phyloP scores from a whole-genome alignment of 345 rosid genomes.

The Arabis alpina region DNA sequence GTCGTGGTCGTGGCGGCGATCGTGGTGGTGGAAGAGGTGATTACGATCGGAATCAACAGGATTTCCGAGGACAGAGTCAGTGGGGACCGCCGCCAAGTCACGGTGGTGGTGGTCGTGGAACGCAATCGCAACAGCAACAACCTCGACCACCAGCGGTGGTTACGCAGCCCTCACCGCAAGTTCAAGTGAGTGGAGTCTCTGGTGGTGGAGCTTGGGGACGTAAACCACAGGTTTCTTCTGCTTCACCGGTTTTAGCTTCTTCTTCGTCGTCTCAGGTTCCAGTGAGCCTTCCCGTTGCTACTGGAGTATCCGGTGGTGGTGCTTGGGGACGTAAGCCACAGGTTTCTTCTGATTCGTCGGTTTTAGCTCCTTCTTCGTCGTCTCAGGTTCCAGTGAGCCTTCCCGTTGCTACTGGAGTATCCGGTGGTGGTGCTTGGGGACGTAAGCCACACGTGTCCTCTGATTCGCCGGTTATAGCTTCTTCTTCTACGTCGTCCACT shows the following conservation, averaged over 20 bases:
- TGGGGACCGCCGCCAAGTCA: conserved; percentile 38
- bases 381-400: conserved; percentile 7
- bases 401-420: neutral
- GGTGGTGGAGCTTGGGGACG: conserved; percentile 35
- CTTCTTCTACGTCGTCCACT: conserved; percentile 32
- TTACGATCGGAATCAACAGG: conserved; percentile 24
- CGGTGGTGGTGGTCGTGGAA: conserved; percentile 37
- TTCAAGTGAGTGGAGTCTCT: neutral
- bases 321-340: conserved; percentile 32
- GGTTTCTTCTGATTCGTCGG: conserved; percentile 13
- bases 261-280: conserved; percentile 4
- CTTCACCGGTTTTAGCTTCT: neutral
- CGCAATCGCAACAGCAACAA: conserved; percentile 4
- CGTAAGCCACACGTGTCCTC: conserved; percentile 11
- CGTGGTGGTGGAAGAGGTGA: conserved; percentile 22
- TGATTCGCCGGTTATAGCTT: conserved; percentile 1
- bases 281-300: neutral
- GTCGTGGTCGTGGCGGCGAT: conserved; percentile 23
- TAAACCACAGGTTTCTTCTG: conserved; percentile 3
- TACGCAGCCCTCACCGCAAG: too few species aligned
- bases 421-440: conserved; percentile 30
- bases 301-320: neutral
- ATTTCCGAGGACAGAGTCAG: conserved; percentile 34
- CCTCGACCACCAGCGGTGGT: conserved; percentile 20
- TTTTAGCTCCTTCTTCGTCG: neutral